Evolutionary conservation across 2,329 filamentous ascomycete genomes (phyloP).

Genomic region (Moelleriella libera): DNA sequence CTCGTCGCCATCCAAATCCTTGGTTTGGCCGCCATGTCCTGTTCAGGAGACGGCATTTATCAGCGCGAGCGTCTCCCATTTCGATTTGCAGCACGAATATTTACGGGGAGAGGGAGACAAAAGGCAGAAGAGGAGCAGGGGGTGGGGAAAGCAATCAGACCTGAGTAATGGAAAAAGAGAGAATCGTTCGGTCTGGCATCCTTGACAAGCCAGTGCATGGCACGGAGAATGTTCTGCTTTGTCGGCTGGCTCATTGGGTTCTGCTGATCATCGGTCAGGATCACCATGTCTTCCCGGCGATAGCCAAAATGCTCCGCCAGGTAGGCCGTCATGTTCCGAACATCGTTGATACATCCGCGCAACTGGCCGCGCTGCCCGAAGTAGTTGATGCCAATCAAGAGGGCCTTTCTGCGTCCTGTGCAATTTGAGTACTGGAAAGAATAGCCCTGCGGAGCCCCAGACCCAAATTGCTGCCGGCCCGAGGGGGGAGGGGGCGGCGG

Average conservation of each 20-base stretch:
- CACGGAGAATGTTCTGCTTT: constrained; percentile 85
- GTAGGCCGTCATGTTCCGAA: constrained; percentile 91
- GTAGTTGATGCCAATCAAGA: constrained; percentile 93
- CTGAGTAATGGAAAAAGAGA: constrained; percentile 94
- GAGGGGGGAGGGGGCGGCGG: constrained; percentile 54
- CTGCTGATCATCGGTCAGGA: constrained; percentile 90
- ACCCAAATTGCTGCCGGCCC: constrained; percentile 58
- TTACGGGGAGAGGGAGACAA: neutral
- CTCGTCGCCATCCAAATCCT: constrained; percentile 67
- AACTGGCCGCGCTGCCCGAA: constrained; percentile 85
- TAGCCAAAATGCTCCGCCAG: constrained; percentile 83
- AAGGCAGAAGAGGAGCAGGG: neutral
- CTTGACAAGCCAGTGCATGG: constrained; percentile 97
- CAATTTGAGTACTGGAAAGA: constrained; percentile 86
- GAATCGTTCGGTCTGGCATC: constrained; percentile 87
- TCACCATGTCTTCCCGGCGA: constrained; percentile 91
- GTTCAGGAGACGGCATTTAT: neutral
- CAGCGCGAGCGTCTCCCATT: neutral
- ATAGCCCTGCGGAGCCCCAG: constrained; percentile 68
- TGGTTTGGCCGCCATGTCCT: constrained; percentile 72
- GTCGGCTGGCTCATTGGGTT: constrained; percentile 96
- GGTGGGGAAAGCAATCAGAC: constrained; percentile 22
- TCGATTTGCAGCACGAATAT: no score
- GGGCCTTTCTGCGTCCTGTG: constrained; percentile 74
- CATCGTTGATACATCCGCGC: constrained; percentile 91